Base-by-base conservation (phyloP, 2,329 filamentous ascomycete species). In the Pseudogymnoascus destructans region DNA sequence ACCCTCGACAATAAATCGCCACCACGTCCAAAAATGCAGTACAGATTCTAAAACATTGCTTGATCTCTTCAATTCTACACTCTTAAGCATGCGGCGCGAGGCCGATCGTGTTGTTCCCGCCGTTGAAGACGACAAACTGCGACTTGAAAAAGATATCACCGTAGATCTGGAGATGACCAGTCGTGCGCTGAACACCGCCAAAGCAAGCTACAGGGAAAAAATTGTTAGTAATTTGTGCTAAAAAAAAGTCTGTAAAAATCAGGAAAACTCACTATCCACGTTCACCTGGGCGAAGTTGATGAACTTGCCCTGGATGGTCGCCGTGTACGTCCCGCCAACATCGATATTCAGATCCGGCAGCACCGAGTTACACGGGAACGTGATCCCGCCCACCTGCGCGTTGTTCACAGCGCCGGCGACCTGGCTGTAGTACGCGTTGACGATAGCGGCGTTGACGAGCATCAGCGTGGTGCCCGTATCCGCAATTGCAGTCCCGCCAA, bases 131-230 rank as follows among this genome's bases (percentile, higher is more conserved):
- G 21, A 81, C 77, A 64, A 80, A 81, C 66, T 81, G 77, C 30
- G 77, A 78, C 72, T 81, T 81, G 73, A 82, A 81, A 67, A 82
- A 77, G 64, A 81, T 76, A 65, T 82, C 79, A 15, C 80, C 79
- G 65, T 79, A 82, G 67, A 89, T 82, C 70, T 83, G 79, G 35
- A 85, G 69, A 25, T 73, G 71, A 11, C 73, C 72, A 1, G 76
- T 73, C 52, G 79, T 80, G 30, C 78, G 75, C 72, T 88, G 85
- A 15, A 88, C 71, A 64, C 83, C 84, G 60, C 84, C 85, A 63
- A 85, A 87, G 73, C 85, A 88, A 58, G 74, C 76, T 78, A 59
- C 25, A 27, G 30, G 23, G 21, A 54, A 1, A 19, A 3, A n/a
- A 49, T 17, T 7, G 3, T 3, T 11, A 6, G 64, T 49, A 64